A percentile compares a stretch with the other conserved stretches of the same genome.
Evolutionary conservation across 192 early-diverging fungal genomes (phyloP).

Genomic region (Linderina pennispora): DNA sequence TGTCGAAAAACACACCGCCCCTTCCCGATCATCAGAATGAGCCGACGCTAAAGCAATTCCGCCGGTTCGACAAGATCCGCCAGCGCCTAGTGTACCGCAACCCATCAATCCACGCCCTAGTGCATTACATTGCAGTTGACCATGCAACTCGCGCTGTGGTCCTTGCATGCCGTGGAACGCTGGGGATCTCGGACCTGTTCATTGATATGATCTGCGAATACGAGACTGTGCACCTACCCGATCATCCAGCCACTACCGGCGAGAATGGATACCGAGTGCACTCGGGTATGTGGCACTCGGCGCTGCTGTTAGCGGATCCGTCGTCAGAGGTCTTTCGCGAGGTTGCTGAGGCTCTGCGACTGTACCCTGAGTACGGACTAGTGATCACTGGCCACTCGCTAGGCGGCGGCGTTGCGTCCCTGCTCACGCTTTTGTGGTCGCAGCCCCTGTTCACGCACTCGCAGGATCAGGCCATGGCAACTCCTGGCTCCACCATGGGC

Average conservation of each 20-base stretch:
- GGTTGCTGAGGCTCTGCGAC: slow-evolving; percentile 61
- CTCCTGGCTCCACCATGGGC: slow-evolving; percentile 27
- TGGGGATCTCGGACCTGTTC: slow-evolving; percentile 80
- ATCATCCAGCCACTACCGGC: slow-evolving; percentile 7
- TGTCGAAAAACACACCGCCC: background rate
- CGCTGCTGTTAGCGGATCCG: slow-evolving; percentile 59
- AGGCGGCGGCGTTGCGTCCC: slow-evolving; percentile 78
- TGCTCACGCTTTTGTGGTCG: slow-evolving; percentile 73
- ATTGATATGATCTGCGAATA: slow-evolving; percentile 83
- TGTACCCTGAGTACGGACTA: slow-evolving; percentile 73
- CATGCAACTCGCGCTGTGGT: slow-evolving; percentile 71
- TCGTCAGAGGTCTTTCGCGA: slow-evolving; percentile 65
- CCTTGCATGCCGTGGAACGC: slow-evolving; percentile 80
- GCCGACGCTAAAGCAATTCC: slow-evolving; percentile 27
- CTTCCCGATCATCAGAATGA: background rate
- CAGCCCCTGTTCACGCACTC: slow-evolving; percentile 28
- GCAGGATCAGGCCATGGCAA: background rate
- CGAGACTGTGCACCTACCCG: slow-evolving; percentile 24
- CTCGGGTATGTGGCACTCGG: slow-evolving; percentile 81
- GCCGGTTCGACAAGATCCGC: slow-evolving; percentile 33
- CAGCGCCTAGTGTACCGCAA: slow-evolving; percentile 38
- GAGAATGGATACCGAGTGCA: slow-evolving; percentile 56
- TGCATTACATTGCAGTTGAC: slow-evolving; percentile 80
- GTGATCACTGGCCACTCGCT: slow-evolving; percentile 85
- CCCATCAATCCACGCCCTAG: slow-evolving; percentile 64